These are phyloP conservation scores for Bretziella fagacearum DNA, from an alignment of 2,329 filamentous ascomycete genomes.

Conservation along the genomic window DNA sequence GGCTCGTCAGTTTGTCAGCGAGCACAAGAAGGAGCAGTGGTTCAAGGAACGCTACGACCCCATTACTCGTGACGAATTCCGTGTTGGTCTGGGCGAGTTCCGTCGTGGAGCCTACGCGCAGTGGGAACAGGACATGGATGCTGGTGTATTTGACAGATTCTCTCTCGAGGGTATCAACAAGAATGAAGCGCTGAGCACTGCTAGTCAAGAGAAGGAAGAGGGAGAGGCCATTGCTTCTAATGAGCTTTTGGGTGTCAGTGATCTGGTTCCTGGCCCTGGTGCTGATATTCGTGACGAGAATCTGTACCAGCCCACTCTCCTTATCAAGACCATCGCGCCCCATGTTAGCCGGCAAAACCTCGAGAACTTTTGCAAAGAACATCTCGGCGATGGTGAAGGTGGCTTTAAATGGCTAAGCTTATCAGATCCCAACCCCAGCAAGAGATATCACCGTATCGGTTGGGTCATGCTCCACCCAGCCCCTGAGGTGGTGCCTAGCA, in stretches of 20 bases:
- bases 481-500: conserved; percentile 44
- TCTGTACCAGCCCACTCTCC: conserved; percentile 71
- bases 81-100: conserved; percentile 60
- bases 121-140: conserved; percentile 77
- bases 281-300: conserved; percentile 82
- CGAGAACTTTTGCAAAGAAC: conserved; percentile 85
- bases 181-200: conserved; percentile 73
- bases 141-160: conserved; percentile 82
- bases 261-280: conserved; percentile 67
- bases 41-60: conserved; percentile 89
- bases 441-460: conserved; percentile 92
- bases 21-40: conserved; percentile 94
- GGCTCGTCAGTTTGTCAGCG: conserved; percentile 75
- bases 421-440: conserved; percentile 90
- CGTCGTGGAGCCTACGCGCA: conserved; percentile 63
- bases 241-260: conserved; percentile 82
- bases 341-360: conserved; percentile 89
- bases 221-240: conserved; percentile 83
- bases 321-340: conserved; percentile 96
- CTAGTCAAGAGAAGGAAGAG: conserved; percentile 82
- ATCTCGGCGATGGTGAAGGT: conserved; percentile 76
- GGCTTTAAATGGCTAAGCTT: conserved; percentile 93
- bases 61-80: conserved; percentile 60
- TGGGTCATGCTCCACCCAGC: conserved; percentile 92
- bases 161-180: conserved; percentile 89